Evolutionary conservation across 257 asterid species (phyloP).

Genomic region (Solanum etuberosum): DNA sequence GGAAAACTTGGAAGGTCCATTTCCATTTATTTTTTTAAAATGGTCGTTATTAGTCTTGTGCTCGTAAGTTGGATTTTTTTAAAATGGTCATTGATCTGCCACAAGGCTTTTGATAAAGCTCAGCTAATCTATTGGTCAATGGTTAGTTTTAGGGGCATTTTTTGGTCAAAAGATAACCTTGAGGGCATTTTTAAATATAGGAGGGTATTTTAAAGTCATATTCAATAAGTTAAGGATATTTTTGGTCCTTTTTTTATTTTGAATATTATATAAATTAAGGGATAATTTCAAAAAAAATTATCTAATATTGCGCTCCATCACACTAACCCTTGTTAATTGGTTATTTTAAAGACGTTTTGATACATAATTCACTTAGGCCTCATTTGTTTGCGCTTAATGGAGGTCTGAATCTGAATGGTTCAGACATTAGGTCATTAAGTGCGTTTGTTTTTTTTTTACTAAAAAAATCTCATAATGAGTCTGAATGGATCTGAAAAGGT

Average conservation of each 20-base stretch:
- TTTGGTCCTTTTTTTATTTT: background rate
- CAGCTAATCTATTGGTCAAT: background rate
- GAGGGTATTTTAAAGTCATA: background rate
- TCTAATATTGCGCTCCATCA: background rate
- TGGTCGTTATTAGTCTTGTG: too few relatives aligned
- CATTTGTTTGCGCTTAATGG: too few relatives aligned
- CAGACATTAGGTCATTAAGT: too few relatives aligned
- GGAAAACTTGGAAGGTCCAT: too few relatives aligned
- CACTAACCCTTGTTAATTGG: background rate
- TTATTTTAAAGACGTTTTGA: background rate
- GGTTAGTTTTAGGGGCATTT: background rate
- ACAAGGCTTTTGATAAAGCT: background rate
- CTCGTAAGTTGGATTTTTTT: too few relatives aligned
- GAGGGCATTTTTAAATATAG: background rate
- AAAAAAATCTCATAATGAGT: too few relatives aligned
- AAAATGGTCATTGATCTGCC: background rate
- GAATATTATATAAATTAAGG: background rate
- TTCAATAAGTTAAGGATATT: background rate
- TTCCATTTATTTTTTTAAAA: too few relatives aligned
- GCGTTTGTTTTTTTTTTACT: too few relatives aligned
- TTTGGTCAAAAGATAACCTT: background rate
- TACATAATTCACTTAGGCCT: too few relatives aligned
- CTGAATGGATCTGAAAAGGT: too few relatives aligned
- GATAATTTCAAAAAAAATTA: background rate
- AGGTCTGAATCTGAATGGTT: too few relatives aligned